A percentile compares a stretch with the other conserved stretches of the same genome.
Evolutionary conservation across 352 stramenopile species (phyloP).

Genomic region (Pythium sp.): DNA sequence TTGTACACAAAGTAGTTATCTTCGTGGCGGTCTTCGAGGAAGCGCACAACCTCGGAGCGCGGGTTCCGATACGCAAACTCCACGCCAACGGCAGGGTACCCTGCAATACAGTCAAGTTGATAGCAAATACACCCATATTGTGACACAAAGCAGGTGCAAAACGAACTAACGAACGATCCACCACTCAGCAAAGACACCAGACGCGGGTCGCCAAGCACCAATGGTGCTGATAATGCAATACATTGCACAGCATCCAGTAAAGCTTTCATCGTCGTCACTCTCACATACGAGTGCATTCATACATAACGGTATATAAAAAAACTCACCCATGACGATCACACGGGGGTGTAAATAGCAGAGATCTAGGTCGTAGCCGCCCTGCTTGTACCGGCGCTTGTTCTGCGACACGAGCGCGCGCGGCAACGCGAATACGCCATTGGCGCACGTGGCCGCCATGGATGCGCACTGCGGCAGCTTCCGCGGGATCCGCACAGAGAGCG

Average conservation of each 20-base stretch:
- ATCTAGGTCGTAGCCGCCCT: constrained; percentile 65
- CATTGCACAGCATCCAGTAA: no score
- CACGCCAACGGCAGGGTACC: constrained; percentile 38
- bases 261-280: no score
- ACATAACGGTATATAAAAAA: neutral
- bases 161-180: no score
- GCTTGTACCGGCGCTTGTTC: constrained; percentile 67
- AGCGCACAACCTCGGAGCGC: constrained; percentile 46
- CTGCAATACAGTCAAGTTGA: no score
- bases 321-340: constrained; percentile 74
- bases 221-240: no score
- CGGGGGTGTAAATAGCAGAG: constrained; percentile 72
- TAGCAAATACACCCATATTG: no score
- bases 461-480: neutral
- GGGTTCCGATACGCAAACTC: constrained; percentile 67
- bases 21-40: constrained; percentile 47
- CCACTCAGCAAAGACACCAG: no score
- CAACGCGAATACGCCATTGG: constrained; percentile 37
- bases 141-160: no score
- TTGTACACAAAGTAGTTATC: constrained; percentile 77
- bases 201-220: no score
- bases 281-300: no score
- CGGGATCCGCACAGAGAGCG: neutral
- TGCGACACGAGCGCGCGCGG: constrained; percentile 71
- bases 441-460: constrained; percentile 24